Base-by-base conservation (phyloP, 768 basidiomycete species). In the Trametes sanguinea region DNA sequence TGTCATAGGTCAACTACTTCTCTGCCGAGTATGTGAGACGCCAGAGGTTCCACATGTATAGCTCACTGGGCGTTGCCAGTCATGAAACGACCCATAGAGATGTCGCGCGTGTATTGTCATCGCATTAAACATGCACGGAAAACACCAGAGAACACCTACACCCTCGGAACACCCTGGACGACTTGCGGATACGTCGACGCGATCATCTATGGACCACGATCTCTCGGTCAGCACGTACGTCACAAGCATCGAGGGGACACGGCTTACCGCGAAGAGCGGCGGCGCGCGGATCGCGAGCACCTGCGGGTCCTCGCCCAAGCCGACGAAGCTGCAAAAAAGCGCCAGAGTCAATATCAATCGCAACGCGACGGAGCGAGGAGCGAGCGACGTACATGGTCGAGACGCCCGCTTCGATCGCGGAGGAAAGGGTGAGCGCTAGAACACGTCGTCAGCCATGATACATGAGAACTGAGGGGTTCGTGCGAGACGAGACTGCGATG, bases 331-430 rank as follows among this genome's bases (percentile, higher is more conserved):
- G 57, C 35, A 55, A 30, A 29, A n/a, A 30, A 54, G 6, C n/a
- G 22, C 48, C n/a, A 52, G 42, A 44, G 46, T 46, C 30, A 44
- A 47, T 16, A 27, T 51, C 29, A 52, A 43, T 10, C 10, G 47
- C 30, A 6, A 29, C 4, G 51, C 17, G 5, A 51, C 13, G 53
- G 6, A 4, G 30, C 29, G 8, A 14, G 17, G 35, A 14, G 39
- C 35, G 6, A 39, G 44, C 17, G 44, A 70, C 83, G 64, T 72
- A 91, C 85, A 94, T 92, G 2, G 92, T 94, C 2, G 91, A 93
- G 1, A 94, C 92, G 52, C 92, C 93, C 13, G 90, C 91, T 70
- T 94, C 91, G 66, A 92, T 85, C 3, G 88, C 85, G 11, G 87
- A 86, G 2, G 85, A 83, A 62, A 90, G 75, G 6, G 89, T 90